Percentiles rank a stretch among this genome's conserved stretches.
These are phyloP conservation scores for Micractinium sp. DNA, from an alignment of 139 green algal genomes.

Conservation along the genomic window DNA sequence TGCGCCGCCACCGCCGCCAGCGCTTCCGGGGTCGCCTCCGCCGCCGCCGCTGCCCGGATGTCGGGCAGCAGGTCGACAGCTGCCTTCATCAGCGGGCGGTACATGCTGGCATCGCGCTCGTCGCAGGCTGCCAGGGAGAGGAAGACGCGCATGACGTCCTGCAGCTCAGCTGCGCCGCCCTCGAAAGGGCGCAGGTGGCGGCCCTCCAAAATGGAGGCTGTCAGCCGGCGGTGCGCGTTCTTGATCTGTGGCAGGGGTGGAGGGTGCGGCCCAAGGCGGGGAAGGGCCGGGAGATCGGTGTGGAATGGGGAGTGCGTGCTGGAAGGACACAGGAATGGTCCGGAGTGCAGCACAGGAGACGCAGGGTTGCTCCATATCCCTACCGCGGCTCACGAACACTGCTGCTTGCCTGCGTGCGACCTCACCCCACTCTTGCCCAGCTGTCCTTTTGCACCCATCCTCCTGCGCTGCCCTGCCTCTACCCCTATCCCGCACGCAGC, in stretches of 20 bases:
- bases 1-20: neutral
- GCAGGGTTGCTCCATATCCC: no score
- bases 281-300: no score
- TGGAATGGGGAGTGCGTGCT: no score
- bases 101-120: neutral
- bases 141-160: conserved; percentile 25
- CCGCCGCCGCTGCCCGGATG: conserved; percentile 12
- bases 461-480: no score
- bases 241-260: conserved; percentile 5
- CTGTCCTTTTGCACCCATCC: no score
- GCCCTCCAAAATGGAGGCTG: conserved; percentile 23
- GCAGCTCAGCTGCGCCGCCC: conserved; percentile 31
- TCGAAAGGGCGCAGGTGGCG: conserved; percentile 2
- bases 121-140: conserved; percentile 13
- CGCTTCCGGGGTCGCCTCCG: neutral
- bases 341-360: no score
- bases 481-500: no score
- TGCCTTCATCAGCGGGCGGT: neutral
- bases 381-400: no score
- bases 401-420: no score
- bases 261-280: neutral
- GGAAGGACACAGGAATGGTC: no score
- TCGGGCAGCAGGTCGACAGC: conserved; percentile 16
- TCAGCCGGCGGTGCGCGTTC: conserved; percentile 25
- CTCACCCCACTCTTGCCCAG: no score